Percentiles rank a stretch among this genome's conserved stretches.
These are phyloP conservation scores for Obelidium mucronatum DNA, from an alignment of 192 early-diverging fungal genomes.

Conservation along the genomic window DNA sequence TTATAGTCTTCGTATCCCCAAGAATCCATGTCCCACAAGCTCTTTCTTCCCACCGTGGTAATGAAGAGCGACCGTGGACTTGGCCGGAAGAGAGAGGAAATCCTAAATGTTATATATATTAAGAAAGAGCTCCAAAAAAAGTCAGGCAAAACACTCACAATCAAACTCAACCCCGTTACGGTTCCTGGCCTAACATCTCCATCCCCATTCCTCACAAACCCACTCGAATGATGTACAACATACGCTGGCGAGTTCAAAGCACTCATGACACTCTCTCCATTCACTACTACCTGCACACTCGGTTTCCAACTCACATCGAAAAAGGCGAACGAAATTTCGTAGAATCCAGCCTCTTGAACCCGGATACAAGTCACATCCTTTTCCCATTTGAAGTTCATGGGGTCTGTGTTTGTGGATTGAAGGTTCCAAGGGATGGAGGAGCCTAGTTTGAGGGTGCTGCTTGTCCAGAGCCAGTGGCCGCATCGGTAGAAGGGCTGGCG, in stretches of 20 bases:
- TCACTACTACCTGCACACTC: conserved; percentile 58
- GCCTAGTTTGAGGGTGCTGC: conserved; percentile 47
- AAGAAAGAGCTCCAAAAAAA: neutral
- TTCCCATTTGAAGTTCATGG: conserved; percentile 57
- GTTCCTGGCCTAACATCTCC: conserved; percentile 45
- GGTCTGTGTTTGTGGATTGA: conserved; percentile 58
- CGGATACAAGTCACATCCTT: conserved; percentile 38
- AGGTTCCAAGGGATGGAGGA: conserved; percentile 56
- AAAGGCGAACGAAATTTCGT: conserved; percentile 58
- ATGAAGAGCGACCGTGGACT: conserved; percentile 51
- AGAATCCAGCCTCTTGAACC: conserved; percentile 52
- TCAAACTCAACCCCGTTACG: conserved; percentile 53
- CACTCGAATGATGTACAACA: conserved; percentile 53
- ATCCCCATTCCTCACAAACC: conserved; percentile 50
- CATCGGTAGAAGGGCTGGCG: conserved; percentile 49
- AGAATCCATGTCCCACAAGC: conserved; percentile 48
- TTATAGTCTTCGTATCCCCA: conserved; percentile 42
- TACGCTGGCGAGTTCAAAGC: conserved; percentile 61
- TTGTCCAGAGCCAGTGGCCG: conserved; percentile 61
- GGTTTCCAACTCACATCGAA: conserved; percentile 52
- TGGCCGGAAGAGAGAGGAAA: conserved; percentile 53
- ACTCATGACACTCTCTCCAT: conserved; percentile 62
- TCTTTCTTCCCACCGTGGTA: conserved; percentile 47
- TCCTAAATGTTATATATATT: too few relatives aligned
- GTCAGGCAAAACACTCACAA: conserved; percentile 36